These are phyloP conservation scores for Fragaria ananassa DNA, from an alignment of 306 rosid species.

Conservation along the genomic window DNA sequence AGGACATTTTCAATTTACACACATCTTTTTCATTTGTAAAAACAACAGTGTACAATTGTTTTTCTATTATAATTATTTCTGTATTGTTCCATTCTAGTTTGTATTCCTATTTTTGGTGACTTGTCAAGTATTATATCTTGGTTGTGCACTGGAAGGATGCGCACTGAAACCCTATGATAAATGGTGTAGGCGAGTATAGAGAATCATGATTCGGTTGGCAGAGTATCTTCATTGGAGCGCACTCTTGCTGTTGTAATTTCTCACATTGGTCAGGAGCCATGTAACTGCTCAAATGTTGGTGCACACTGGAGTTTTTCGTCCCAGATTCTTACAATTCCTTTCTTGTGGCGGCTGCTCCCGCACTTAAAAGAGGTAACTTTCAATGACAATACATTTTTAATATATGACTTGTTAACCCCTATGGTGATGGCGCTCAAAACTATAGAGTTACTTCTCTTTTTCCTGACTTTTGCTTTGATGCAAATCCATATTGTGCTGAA, in stretches of 20 bases:
- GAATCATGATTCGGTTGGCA: constrained; percentile 27
- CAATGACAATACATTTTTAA: background rate
- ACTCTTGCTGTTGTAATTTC: constrained; percentile 54
- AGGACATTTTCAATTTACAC: background rate
- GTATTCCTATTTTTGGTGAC: background rate
- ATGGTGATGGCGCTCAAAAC: constrained; percentile 11
- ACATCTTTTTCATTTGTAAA: background rate
- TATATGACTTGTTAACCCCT: constrained; percentile 4
- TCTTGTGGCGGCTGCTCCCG: constrained; percentile 77
- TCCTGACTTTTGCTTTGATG: background rate
- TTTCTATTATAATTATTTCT: background rate
- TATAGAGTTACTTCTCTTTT: background rate
- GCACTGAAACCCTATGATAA: constrained; percentile 22
- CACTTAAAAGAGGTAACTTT: constrained; percentile 65
- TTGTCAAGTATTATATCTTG: constrained; percentile 17
- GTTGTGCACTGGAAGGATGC: constrained; percentile 10
- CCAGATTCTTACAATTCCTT: constrained; percentile 88
- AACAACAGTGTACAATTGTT: background rate
- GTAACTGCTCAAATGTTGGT: constrained; percentile 58
- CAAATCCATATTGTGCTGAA: background rate
- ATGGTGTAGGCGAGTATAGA: constrained; percentile 53
- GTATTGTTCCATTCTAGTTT: background rate
- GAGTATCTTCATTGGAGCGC: constrained; percentile 66
- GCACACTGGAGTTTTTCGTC: constrained; percentile 72
- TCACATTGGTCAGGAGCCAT: constrained; percentile 75